Percentiles rank a stretch among this genome's conserved stretches.
Evolutionary conservation across 768 basidiomycete species (phyloP).

Genomic region (Tubosaeta brunneosetosa): DNA sequence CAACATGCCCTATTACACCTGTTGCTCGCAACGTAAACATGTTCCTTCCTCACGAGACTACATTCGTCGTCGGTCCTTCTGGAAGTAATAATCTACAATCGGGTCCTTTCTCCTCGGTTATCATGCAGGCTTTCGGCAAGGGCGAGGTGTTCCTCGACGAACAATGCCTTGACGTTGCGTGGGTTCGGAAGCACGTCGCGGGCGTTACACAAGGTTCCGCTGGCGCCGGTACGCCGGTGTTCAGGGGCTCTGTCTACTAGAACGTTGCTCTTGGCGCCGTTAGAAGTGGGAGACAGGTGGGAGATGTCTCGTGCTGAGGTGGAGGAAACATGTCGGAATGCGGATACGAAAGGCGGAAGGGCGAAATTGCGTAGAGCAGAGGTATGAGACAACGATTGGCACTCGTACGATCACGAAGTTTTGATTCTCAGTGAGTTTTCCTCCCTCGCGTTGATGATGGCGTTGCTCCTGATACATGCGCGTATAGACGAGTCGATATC

Average conservation of each 20-base stretch:
- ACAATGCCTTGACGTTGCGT: slow-evolving; percentile 69
- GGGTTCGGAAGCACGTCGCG: slow-evolving; percentile 65
- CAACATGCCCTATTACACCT: slow-evolving; percentile 58
- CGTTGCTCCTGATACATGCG: not conserved
- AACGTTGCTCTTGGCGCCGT: slow-evolving; percentile 80
- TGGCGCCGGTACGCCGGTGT: slow-evolving; percentile 39
- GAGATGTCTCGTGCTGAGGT: slow-evolving; percentile 66
- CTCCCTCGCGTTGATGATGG: not conserved
- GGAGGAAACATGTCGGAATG: slow-evolving; percentile 83
- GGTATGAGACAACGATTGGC: slow-evolving; percentile 91
- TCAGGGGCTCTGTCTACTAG: slow-evolving; percentile 75
- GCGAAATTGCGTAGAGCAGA: slow-evolving; percentile 74
- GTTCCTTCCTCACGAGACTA: slow-evolving; percentile 70
- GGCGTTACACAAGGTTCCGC: slow-evolving; percentile 78
- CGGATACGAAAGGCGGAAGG: slow-evolving; percentile 51
- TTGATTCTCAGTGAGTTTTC: slow-evolving; percentile 77
- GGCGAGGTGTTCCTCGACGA: slow-evolving; percentile 79
- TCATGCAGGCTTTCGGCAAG: slow-evolving; percentile 51
- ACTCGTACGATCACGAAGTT: slow-evolving; percentile 84
- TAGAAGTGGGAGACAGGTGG: slow-evolving; percentile 38
- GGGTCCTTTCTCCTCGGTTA: slow-evolving; percentile 63
- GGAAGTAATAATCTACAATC: slow-evolving; percentile 73
- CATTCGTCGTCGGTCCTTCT: slow-evolving; percentile 75
- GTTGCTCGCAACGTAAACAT: slow-evolving; percentile 58
- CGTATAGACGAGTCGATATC: slow-evolving; percentile 72